phyloP scores from a whole-genome alignment of 2,329 filamentous ascomycete genomes.

The Talaromyces sp. region DNA sequence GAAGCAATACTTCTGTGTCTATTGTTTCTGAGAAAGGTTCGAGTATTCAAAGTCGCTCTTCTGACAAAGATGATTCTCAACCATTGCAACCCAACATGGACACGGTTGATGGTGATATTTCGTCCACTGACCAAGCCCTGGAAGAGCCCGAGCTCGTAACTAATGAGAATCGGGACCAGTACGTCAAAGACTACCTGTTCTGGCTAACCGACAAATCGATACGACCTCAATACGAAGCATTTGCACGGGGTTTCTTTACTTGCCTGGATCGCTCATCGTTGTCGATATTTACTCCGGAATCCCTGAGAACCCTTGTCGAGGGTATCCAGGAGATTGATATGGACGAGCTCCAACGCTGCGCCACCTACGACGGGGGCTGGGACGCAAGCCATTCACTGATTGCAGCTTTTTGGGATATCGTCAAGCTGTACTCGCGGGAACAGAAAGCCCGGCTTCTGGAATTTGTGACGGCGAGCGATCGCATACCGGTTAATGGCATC shows the following conservation, averaged over 20 bases:
- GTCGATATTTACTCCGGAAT: constrained; percentile 63
- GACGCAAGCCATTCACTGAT: constrained; percentile 65
- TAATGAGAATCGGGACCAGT: constrained; percentile 70
- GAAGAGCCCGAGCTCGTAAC: constrained; percentile 70
- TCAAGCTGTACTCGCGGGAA: constrained; percentile 58
- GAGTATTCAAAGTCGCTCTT: not conserved
- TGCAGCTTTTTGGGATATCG: constrained; percentile 77
- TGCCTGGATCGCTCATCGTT: constrained; percentile 70
- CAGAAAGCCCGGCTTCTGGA: constrained; percentile 77
- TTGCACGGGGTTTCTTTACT: constrained; percentile 72
- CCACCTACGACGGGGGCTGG: constrained; percentile 78
- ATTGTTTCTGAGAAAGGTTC: not conserved
- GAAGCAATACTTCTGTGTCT: constrained; percentile 9
- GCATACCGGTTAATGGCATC: constrained; percentile 82
- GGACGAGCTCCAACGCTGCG: constrained; percentile 62
- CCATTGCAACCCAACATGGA: constrained; percentile 17
- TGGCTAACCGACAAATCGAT: constrained; percentile 79
- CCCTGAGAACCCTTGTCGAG: constrained; percentile 76
- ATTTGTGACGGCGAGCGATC: constrained; percentile 90
- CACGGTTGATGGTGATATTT: constrained; percentile 22
- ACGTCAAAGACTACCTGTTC: constrained; percentile 76
- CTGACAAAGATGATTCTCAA: not conserved
- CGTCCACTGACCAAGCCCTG: constrained; percentile 24
- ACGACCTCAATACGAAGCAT: constrained; percentile 71
- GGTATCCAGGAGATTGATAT: constrained; percentile 79